These are phyloP conservation scores for Neoscytalidium dimidiatum DNA, from an alignment of 2,329 filamentous ascomycete genomes.

Conservation along the genomic window DNA sequence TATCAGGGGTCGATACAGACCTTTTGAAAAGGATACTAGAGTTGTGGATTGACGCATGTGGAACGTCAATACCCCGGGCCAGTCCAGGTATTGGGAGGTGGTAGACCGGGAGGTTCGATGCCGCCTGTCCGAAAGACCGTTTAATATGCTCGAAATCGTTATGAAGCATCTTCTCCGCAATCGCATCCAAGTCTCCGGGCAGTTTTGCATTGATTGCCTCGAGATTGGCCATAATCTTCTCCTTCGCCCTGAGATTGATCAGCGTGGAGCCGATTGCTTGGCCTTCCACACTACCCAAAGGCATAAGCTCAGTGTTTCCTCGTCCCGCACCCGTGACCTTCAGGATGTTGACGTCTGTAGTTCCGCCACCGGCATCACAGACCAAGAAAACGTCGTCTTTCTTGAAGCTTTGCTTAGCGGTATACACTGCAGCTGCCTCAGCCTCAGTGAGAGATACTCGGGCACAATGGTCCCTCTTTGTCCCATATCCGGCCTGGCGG, in stretches of 20 bases:
- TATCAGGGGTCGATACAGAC: not conserved
- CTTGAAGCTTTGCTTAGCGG: not conserved
- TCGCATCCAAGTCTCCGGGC: not conserved
- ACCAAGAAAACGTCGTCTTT: not conserved
- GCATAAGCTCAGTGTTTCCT: not conserved
- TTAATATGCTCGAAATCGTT: not conserved
- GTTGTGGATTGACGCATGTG: not conserved
- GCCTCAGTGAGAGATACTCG: not conserved
- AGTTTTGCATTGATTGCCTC: not conserved
- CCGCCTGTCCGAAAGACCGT: not conserved
- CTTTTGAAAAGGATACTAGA: not conserved
- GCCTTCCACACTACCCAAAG: not conserved
- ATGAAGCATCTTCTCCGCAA: not conserved
- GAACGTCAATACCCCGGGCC: no score
- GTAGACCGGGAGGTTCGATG: not conserved
- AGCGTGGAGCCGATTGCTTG: not conserved
- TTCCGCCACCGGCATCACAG: not conserved
- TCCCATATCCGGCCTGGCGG: not conserved
- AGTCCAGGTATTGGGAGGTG: not conserved
- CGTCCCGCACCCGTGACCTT: not conserved
- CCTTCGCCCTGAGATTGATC: not conserved
- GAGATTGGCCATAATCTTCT: not conserved
- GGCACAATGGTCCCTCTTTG: not conserved
- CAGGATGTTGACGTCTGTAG: not conserved
- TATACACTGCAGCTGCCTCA: not conserved